Evolutionary conservation across 495 filamentous ascomycete genomes (phyloP).

Genomic region (Amorphotheca resinae): DNA sequence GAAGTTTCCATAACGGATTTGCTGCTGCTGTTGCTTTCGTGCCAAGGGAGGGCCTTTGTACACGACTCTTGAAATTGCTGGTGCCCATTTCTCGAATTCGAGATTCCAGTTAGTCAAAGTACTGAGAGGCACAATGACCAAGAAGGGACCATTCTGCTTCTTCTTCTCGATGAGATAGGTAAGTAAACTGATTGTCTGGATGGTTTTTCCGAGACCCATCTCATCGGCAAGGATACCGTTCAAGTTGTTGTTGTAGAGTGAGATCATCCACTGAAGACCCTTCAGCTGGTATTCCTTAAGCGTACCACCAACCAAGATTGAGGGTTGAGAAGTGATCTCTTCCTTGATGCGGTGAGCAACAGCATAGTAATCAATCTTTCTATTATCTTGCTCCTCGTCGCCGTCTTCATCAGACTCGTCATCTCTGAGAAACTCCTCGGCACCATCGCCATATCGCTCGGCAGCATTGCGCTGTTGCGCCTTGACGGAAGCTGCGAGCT

Average conservation of each 20-base stretch:
- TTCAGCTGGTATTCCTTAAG: slow-evolving; percentile 97
- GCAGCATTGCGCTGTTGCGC: slow-evolving; percentile 75
- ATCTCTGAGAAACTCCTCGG: slow-evolving; percentile 41
- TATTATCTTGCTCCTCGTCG: slow-evolving; percentile 49
- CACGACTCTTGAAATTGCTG: slow-evolving; percentile 69
- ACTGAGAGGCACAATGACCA: slow-evolving; percentile 93
- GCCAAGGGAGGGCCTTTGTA: slow-evolving; percentile 91
- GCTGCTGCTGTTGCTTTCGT: slow-evolving; percentile 82
- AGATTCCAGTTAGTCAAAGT: slow-evolving; percentile 97
- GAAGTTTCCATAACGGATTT: slow-evolving; percentile 89
- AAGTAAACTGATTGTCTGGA: slow-evolving; percentile 95
- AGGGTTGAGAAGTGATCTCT: slow-evolving; percentile 68
- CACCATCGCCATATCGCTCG: slow-evolving; percentile 54
- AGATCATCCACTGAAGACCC: slow-evolving; percentile 99
- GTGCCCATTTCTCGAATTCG: slow-evolving; percentile 99
- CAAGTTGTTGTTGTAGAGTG: slow-evolving; percentile 97
- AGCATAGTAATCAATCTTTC: slow-evolving; percentile 94
- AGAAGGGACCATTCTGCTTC: slow-evolving; percentile 80
- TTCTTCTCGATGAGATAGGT: slow-evolving; percentile 96
- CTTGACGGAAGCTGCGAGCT: slow-evolving; percentile 86
- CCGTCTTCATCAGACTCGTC: slow-evolving; percentile 52
- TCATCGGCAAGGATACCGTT: slow-evolving; percentile 98
- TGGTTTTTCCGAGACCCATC: slow-evolving; percentile 99
- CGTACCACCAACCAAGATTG: slow-evolving; percentile 76
- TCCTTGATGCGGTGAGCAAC: slow-evolving; percentile 94